A percentile compares a stretch with the other conserved stretches of the same genome.
Conservation (phyloP, 2,329 filamentous ascomycete genomes). For the Erysiphe neolycopersici region DNA sequence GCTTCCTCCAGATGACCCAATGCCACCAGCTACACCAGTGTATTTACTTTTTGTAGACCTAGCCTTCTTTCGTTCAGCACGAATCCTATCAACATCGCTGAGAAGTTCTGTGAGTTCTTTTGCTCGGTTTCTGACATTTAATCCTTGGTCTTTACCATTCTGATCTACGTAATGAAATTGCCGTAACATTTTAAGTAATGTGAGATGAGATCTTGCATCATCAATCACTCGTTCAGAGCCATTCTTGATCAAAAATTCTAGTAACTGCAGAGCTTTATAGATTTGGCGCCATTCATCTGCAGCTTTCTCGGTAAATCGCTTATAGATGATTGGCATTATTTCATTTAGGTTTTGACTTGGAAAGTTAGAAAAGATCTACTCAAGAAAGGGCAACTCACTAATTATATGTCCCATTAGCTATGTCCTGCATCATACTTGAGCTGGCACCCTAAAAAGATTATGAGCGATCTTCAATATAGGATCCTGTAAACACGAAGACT, state of each 20-base stretch:
- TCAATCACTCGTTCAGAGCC: conserved; percentile 94
- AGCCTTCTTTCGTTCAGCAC: conserved; percentile 67
- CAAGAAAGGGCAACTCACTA: conserved; percentile 38
- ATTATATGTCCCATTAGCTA: conserved; percentile 91
- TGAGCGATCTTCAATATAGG: background rate
- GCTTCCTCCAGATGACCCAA: conserved; percentile 27
- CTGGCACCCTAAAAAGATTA: conserved; percentile 5
- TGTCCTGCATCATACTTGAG: conserved; percentile 56
- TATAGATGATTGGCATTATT: conserved; percentile 99
- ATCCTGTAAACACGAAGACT: background rate
- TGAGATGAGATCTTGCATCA: conserved; percentile 83
- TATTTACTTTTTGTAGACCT: conserved; percentile 81
- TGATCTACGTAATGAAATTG: conserved; percentile 93
- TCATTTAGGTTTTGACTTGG: conserved; percentile 86
- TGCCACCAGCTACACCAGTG: conserved; percentile 70
- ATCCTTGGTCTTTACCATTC: conserved; percentile 93
- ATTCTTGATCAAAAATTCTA: conserved; percentile 95
- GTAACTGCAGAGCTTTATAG: conserved; percentile 89
- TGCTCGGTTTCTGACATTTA: conserved; percentile 89
- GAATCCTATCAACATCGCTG: conserved; percentile 70
- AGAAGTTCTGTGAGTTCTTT: conserved; percentile 91
- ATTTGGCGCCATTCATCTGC: conserved; percentile 98
- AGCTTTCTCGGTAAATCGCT: conserved; percentile 92
- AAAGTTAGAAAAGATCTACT: conserved; percentile 4
- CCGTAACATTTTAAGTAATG: conserved; percentile 88